A percentile compares a stretch with the other conserved stretches of the same genome.
Evolutionary conservation across 306 rosid species (phyloP).

Genomic region (Gastrolobium bilobum): DNA sequence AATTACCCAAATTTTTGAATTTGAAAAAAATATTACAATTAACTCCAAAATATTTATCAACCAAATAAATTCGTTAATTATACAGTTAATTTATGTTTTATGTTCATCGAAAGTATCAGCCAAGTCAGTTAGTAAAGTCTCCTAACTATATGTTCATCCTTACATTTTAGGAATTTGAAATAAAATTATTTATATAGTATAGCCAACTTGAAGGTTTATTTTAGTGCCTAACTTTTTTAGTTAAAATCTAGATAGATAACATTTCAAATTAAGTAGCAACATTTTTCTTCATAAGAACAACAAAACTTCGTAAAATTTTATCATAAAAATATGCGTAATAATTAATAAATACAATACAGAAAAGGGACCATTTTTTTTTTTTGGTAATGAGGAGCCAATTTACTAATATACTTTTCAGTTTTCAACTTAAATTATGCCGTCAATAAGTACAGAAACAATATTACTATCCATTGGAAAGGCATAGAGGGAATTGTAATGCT

Average conservation of each 20-base stretch:
- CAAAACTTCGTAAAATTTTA: background rate
- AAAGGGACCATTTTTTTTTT: background rate
- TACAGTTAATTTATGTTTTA: too few relatives aligned
- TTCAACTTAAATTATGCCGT: background rate
- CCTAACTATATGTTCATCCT: too few relatives aligned
- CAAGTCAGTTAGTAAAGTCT: too few relatives aligned
- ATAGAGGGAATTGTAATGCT: conserved; percentile 13
- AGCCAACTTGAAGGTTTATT: background rate
- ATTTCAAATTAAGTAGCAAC: background rate
- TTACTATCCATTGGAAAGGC: conserved; percentile 3
- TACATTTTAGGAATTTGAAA: too few relatives aligned
- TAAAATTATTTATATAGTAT: background rate
- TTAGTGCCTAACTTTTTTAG: background rate
- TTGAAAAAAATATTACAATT: too few relatives aligned
- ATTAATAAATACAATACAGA: background rate
- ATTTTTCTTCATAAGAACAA: background rate
- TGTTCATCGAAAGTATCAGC: too few relatives aligned
- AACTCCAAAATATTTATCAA: too few relatives aligned
- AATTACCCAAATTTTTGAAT: too few relatives aligned
- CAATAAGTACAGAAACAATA: background rate
- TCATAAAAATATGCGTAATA: background rate
- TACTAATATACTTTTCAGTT: background rate
- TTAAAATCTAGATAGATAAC: too few relatives aligned
- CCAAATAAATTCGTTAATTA: too few relatives aligned
- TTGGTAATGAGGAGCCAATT: background rate